phyloP scores from a whole-genome alignment of 768 basidiomycete genomes.

The Hirschioporus abietinus region DNA sequence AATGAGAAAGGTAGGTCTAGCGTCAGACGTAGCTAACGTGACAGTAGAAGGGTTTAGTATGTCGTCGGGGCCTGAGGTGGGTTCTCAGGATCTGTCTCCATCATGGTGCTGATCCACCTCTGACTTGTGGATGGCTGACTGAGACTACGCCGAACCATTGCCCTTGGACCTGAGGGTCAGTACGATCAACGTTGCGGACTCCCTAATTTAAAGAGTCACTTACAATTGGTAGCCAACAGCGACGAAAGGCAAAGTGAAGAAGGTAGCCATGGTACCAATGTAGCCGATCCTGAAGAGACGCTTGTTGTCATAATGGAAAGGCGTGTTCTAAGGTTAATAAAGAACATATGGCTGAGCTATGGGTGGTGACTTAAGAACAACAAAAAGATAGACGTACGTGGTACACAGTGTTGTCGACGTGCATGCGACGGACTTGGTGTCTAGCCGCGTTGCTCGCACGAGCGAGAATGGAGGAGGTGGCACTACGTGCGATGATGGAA shows the following conservation, averaged over 20 bases:
- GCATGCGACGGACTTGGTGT: background rate
- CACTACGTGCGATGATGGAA: background rate
- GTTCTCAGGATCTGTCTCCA: background rate
- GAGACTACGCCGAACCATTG: background rate
- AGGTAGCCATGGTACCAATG: background rate
- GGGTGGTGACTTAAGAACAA: background rate
- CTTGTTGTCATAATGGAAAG: background rate
- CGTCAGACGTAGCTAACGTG: background rate
- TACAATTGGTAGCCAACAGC: background rate
- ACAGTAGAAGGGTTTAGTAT: background rate
- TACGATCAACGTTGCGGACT: background rate
- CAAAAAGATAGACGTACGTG: background rate
- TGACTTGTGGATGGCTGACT: background rate
- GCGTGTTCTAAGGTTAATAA: background rate
- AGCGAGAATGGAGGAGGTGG: background rate
- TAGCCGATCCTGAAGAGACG: conserved; percentile 1
- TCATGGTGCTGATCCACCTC: background rate
- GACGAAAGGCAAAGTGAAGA: background rate
- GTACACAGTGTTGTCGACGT: background rate
- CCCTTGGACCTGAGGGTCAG: background rate
- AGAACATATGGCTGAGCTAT: background rate
- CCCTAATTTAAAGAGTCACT: background rate
- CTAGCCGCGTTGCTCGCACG: background rate
- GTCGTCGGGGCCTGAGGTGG: background rate
- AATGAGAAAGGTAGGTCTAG: background rate